A percentile compares a stretch with the other conserved stretches of the same genome.
Evolutionary conservation across 1,139 yeast species (phyloP).

Genomic region (Yamadazyma epiphylla): DNA sequence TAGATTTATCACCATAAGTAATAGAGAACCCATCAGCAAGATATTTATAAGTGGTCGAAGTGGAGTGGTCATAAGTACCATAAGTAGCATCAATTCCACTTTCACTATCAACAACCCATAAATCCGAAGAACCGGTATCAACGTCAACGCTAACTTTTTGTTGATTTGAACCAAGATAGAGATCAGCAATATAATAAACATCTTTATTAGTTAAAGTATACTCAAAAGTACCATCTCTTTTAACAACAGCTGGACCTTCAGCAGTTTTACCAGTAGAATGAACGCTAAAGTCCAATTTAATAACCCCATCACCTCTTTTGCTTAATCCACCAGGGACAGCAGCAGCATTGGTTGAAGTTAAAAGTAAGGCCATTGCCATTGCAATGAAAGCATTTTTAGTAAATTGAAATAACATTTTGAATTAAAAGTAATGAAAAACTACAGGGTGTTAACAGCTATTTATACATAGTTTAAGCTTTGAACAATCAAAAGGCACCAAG

Average conservation of each 20-base stretch:
- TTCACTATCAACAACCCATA: constrained; percentile 25
- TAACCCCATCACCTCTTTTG: constrained; percentile 11
- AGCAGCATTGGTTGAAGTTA: constrained; percentile 8
- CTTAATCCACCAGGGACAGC: constrained; percentile 9
- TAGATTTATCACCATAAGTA: constrained; percentile 5
- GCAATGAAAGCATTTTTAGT: constrained; percentile 6
- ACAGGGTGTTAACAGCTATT: too few relatives aligned
- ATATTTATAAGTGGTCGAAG: constrained; percentile 4
- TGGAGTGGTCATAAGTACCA: constrained; percentile 6
- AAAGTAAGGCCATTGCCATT: constrained; percentile 8
- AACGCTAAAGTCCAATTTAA: constrained; percentile 10
- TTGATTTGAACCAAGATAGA: constrained; percentile 30
- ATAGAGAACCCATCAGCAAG: constrained; percentile 1
- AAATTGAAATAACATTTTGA: constrained; percentile 5
- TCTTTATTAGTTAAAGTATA: constrained; percentile 22
- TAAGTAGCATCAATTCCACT: constrained; percentile 1
- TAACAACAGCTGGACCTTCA: neutral
- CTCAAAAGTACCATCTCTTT: neutral
- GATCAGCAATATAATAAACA: constrained; percentile 45
- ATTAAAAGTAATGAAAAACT: too few relatives aligned
- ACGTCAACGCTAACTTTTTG: constrained; percentile 29
- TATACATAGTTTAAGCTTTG: too few relatives aligned
- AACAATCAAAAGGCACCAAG: too few relatives aligned
- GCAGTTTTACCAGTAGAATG: neutral
- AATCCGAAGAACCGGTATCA: constrained; percentile 46